phyloP scores from a whole-genome alignment of 805 yeast species.

The Wickerhamomyces mucosus region DNA sequence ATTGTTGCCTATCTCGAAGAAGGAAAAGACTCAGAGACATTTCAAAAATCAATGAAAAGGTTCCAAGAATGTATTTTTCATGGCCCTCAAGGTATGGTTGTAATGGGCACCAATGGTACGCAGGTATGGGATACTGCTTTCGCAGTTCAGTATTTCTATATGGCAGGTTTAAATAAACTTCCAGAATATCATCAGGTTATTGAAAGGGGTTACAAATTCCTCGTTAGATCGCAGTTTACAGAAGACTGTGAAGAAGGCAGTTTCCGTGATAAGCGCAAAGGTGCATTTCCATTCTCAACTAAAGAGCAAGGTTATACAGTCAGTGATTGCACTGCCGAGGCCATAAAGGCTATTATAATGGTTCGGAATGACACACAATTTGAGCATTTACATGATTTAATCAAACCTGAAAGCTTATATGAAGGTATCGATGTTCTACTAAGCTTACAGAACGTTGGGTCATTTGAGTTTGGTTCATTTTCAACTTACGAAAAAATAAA shows the following conservation, averaged over 20 bases:
- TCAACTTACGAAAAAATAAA: conserved; percentile 85
- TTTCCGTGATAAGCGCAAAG: conserved; percentile 73
- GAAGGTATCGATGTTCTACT: conserved; percentile 72
- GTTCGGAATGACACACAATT: conserved; percentile 58
- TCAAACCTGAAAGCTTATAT: conserved; percentile 43
- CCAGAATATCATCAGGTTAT: conserved; percentile 60
- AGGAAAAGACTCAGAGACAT: conserved; percentile 58
- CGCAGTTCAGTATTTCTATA: conserved; percentile 71
- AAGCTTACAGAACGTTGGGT: conserved; percentile 66
- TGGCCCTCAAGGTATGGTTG: conserved; percentile 85
- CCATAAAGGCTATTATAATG: conserved; percentile 89
- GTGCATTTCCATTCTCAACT: conserved; percentile 96
- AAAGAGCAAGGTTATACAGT: conserved; percentile 95
- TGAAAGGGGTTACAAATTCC: conserved; percentile 56
- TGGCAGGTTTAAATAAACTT: conserved; percentile 67
- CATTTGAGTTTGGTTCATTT: conserved; percentile 82
- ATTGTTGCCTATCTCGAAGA: conserved; percentile 62
- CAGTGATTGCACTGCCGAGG: conserved; percentile 94
- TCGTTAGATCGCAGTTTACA: conserved; percentile 78
- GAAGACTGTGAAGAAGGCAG: conserved; percentile 69
- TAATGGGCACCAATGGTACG: conserved; percentile 95
- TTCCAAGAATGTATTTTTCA: conserved; percentile 72
- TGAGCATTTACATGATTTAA: conserved; percentile 37
- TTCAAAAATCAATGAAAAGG: conserved; percentile 43
- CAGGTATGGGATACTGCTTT: conserved; percentile 97